Conservation (phyloP, 2,329 filamentous ascomycete genomes). For the Aspergillus sp. region DNA sequence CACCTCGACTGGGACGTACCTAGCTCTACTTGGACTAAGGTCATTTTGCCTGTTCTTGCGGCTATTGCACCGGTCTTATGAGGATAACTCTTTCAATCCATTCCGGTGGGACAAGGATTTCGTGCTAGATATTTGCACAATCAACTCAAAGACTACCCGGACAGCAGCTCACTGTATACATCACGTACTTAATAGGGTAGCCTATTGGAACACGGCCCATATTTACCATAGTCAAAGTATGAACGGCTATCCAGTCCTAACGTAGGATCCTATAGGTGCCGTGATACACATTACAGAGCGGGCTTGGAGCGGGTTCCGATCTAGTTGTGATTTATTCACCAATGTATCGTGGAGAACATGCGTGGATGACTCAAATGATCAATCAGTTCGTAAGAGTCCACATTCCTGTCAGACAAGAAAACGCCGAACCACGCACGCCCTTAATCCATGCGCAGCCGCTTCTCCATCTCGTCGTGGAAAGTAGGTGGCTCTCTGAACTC, state of each 20-base stretch:
- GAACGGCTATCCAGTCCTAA: not conserved
- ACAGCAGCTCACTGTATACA: not conserved
- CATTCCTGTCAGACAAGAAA: not conserved
- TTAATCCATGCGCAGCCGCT: conserved; percentile 77
- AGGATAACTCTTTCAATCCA: not conserved
- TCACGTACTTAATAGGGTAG: not conserved
- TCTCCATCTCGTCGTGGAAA: conserved; percentile 93
- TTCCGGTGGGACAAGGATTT: not conserved
- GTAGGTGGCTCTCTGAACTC: conserved; percentile 71
- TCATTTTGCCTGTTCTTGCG: not conserved
- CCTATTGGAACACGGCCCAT: not conserved
- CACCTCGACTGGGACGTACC: too few relatives aligned
- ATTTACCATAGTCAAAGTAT: too few relatives aligned
- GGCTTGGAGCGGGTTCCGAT: not conserved
- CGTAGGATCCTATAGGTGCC: not conserved
- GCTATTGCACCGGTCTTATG: not conserved
- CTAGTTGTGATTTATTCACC: not conserved
- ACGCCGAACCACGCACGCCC: conserved; percentile 13
- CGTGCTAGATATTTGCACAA: not conserved
- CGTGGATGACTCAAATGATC: not conserved
- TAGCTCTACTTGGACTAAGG: too few relatives aligned
- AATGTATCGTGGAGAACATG: not conserved
- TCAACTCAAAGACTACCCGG: not conserved
- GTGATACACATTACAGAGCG: not conserved
- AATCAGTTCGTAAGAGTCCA: not conserved